Conservation (phyloP, 768 basidiomycete species). For the Gloeophyllum trabeum region DNA sequence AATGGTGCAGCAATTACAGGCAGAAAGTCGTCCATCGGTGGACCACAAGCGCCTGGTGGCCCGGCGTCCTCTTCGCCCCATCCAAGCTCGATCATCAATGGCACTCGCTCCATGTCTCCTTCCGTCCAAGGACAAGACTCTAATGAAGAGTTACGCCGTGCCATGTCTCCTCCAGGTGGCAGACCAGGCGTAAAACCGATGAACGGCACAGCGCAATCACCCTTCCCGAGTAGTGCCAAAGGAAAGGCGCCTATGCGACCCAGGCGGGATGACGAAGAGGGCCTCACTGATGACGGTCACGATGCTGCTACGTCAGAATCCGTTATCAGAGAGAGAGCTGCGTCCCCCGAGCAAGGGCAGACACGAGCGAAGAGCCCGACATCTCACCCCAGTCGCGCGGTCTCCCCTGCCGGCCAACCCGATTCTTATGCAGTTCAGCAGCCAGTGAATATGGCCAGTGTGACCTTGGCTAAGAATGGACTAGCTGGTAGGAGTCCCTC, state of each 20-base stretch:
- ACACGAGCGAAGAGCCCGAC: conserved; percentile 52
- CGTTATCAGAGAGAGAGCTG: conserved; percentile 27
- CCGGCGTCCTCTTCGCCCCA: not conserved
- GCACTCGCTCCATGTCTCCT: conserved; percentile 58
- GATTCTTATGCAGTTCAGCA: conserved; percentile 17
- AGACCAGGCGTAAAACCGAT: conserved; percentile 25
- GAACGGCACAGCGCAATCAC: conserved; percentile 30
- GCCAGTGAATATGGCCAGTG: conserved; percentile 40
- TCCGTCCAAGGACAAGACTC: conserved; percentile 28
- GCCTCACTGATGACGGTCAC: conserved; percentile 46
- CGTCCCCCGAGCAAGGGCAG: conserved; percentile 36
- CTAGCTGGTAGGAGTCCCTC: conserved; percentile 44
- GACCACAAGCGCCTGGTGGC: not conserved
- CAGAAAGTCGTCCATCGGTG: not conserved
- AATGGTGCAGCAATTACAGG: conserved; percentile 1
- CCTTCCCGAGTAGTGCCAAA: conserved; percentile 31
- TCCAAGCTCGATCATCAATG: conserved; percentile 17
- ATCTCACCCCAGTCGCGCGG: conserved; percentile 32
- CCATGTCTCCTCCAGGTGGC: conserved; percentile 48
- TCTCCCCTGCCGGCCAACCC: conserved; percentile 38
- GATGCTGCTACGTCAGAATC: conserved; percentile 35
- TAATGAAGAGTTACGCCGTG: conserved; percentile 54
- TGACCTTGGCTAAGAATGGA: conserved; percentile 42
- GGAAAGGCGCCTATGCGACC: conserved; percentile 43
- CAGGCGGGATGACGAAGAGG: conserved; percentile 28